Evolutionary conservation across 768 basidiomycete species (phyloP), one percentile per base, ranked within the genome.

Genomic region (Terana coerulea): DNA sequence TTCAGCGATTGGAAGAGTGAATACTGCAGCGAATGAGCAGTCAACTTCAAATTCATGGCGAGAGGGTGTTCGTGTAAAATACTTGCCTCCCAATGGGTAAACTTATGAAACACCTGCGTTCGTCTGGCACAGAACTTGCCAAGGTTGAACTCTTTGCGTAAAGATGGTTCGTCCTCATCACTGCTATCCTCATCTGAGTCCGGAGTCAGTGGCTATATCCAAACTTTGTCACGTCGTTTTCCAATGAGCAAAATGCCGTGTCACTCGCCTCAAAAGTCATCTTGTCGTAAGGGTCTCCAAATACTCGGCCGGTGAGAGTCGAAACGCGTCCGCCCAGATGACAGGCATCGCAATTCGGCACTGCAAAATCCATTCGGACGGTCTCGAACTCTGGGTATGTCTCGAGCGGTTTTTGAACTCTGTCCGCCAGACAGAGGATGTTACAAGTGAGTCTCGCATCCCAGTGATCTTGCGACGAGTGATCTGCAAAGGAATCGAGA

Each of bases 71-170:
- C n/a, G n/a, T n/a, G n/a, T n/a, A n/a, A n/a, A n/a, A n/a, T 19
- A 68, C 76, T 51, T 54, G 90, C 90, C 81, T 91, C 89, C 90
- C 90, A 93, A 60, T 93, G 90, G 17, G 75, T 77, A 60, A 91
- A 83, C 47, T 75, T 67, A 61, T 92, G 90, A 59, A 79, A 93
- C 15, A 83, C 79, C 46, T 65, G 69, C 2, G 84, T 83, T 46
- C 90, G 76, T 42, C 70, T 70, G 2, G 85, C 89, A 63, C 90
- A 93, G 62, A 90, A 91, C 29, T 86, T 78, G n/a, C 90, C 90
- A 3, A 92, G 73, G 58, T 83, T 67, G 58, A 84, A 83, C 56
- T 79, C 75, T 49, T 45, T 62, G 59, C 47, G 62, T 28, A 51
- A 29, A 35, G 41, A 7, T 61, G 29, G 51, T 21, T 57, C 54